These are phyloP conservation scores for Thermomucor indicae-seudaticae DNA, from an alignment of 371 early-diverging fungal species.

Conservation along the genomic window DNA sequence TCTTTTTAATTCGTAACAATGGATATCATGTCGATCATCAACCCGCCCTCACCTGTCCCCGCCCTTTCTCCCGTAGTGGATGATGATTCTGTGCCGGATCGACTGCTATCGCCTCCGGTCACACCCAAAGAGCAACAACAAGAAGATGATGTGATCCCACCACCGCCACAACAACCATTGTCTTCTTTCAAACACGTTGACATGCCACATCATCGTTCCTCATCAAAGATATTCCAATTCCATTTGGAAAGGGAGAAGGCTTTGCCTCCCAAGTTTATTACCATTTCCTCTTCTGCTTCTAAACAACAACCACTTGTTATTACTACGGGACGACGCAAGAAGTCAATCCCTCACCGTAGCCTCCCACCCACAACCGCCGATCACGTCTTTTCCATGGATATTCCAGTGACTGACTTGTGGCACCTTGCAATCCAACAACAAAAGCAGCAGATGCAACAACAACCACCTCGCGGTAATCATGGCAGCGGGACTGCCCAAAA, in stretches of 20 bases:
- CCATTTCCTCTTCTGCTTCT: neutral
- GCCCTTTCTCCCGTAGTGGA: neutral
- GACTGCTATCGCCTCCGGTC: conserved; percentile 19
- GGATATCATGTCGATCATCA: neutral
- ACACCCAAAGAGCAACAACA: conserved; percentile 11
- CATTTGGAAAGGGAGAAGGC: conserved; percentile 5
- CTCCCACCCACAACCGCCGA: neutral
- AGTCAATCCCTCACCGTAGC: conserved; percentile 1
- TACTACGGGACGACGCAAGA: neutral
- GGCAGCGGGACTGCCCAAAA: too few relatives aligned
- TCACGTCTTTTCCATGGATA: conserved; percentile 1
- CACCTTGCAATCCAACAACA: too few relatives aligned
- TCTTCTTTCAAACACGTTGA: too few relatives aligned
- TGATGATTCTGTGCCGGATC: neutral
- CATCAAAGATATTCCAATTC: conserved; percentile 1
- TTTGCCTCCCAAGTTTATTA: neutral
- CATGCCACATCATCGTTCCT: neutral
- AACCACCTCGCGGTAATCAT: too few relatives aligned
- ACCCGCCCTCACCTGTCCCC: neutral
- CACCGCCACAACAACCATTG: neutral
- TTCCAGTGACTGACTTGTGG: too few relatives aligned
- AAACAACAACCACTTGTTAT: too few relatives aligned
- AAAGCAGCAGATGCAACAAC: too few relatives aligned
- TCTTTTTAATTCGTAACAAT: neutral
- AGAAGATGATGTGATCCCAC: neutral